phyloP scores from a whole-genome alignment of 2,329 filamentous ascomycete species.

The Fusarium chuoi region DNA sequence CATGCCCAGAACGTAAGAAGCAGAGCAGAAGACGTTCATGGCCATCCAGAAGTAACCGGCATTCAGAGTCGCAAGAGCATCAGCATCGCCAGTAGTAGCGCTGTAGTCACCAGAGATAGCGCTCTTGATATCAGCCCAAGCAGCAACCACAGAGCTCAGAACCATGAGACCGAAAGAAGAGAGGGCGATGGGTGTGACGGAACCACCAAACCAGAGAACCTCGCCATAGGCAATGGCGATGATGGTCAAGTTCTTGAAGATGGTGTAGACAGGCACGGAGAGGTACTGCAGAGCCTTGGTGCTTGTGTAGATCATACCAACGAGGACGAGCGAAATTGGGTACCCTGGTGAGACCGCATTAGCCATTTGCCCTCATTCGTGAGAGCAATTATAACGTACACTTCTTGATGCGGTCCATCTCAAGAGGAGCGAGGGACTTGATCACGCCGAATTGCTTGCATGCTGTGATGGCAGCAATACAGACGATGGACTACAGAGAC shows the following conservation, averaged over 20 bases:
- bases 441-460: constrained; percentile 87
- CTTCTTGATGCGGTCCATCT: constrained; percentile 87
- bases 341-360: constrained; percentile 73
- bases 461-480: constrained; percentile 82
- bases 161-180: constrained; percentile 98
- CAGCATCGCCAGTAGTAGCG: constrained; percentile 56
- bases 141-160: constrained; percentile 90
- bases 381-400: constrained; percentile 66
- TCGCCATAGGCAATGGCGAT: constrained; percentile 98
- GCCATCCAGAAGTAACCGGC: constrained; percentile 98
- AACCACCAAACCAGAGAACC: constrained; percentile 97
- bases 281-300: constrained; percentile 96
- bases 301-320: constrained; percentile 99
- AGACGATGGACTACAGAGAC: constrained; percentile 79
- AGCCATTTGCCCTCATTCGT: not conserved
- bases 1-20: constrained; percentile 90
- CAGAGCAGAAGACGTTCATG: constrained; percentile 94
- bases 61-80: constrained; percentile 88
- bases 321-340: constrained; percentile 91
- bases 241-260: constrained; percentile 99
- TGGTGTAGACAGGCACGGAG: constrained; percentile 98
- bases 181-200: constrained; percentile 85
- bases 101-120: constrained; percentile 71
- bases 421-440: constrained; percentile 83
- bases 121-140: constrained; percentile 96